phyloP scores from a whole-genome alignment of 2,329 filamentous ascomycete species.

The Berkeleyomyces basicola region DNA sequence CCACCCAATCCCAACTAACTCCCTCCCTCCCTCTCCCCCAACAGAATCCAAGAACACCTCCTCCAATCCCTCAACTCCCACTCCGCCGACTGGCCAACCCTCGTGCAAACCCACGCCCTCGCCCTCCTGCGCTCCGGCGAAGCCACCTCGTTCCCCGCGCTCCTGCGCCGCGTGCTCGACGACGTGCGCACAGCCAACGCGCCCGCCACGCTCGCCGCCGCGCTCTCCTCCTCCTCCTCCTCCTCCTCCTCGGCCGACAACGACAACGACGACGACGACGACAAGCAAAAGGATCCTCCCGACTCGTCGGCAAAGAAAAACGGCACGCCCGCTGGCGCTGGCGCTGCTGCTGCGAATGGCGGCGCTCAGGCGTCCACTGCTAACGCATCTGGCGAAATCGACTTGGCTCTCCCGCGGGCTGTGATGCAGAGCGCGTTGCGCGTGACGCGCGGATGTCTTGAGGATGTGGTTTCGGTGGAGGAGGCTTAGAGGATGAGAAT shows the following conservation, averaged over 20 bases:
- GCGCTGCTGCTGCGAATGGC: constrained; percentile 16
- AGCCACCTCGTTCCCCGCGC: constrained; percentile 41
- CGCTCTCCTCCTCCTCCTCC: constrained; percentile 18
- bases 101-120: constrained; percentile 42
- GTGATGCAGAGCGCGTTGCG: constrained; percentile 48
- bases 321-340: neutral
- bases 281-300: too few relatives aligned
- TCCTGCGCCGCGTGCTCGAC: constrained; percentile 43
- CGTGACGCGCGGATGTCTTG: constrained; percentile 41
- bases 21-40: neutral
- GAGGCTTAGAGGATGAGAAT: neutral
- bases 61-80: constrained; percentile 45
- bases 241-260: constrained; percentile 17
- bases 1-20: constrained; percentile 1
- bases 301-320: too few relatives aligned
- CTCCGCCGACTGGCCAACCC: constrained; percentile 44
- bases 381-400: constrained; percentile 15
- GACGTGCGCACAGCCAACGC: constrained; percentile 39
- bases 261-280: constrained; percentile 19
- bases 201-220: constrained; percentile 3
- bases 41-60: constrained; percentile 47
- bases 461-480: constrained; percentile 30
- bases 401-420: constrained; percentile 38
- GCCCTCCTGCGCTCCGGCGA: constrained; percentile 43
- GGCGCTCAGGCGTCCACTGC: constrained; percentile 13